Evolutionary conservation across 768 basidiomycete genomes (phyloP).

Genomic region (Boletus rex-veris): DNA sequence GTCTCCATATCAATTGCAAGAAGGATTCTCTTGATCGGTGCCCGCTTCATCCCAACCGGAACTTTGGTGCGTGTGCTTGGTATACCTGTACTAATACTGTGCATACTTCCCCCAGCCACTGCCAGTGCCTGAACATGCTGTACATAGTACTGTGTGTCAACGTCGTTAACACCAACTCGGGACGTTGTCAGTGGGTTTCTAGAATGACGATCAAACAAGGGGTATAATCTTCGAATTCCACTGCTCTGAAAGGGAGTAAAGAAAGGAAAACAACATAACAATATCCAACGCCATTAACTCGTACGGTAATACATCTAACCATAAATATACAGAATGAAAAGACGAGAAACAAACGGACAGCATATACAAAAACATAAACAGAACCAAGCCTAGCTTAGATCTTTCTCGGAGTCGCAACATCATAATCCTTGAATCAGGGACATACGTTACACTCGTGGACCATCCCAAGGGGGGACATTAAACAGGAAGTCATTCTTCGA

Average conservation of each 20-base stretch:
- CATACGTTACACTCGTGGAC: not conserved
- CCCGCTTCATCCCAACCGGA: too few species aligned
- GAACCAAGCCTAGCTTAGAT: conserved; percentile 9
- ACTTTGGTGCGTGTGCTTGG: too few species aligned
- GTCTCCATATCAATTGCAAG: too few species aligned
- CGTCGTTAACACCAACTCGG: too few species aligned
- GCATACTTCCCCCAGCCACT: too few species aligned
- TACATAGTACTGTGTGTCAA: too few species aligned
- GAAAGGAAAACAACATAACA: not conserved
- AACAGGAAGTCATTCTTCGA: conserved; percentile 19
- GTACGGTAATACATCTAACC: conserved; percentile 13
- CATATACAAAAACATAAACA: conserved; percentile 12
- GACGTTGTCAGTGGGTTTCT: too few species aligned
- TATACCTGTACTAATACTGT: too few species aligned
- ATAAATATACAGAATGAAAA: conserved; percentile 19
- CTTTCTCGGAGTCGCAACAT: not conserved
- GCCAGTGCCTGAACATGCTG: too few species aligned
- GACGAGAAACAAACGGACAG: conserved; percentile 16
- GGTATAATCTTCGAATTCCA: conserved; percentile 2
- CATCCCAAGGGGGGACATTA: not conserved
- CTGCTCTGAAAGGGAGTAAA: not conserved
- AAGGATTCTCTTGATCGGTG: too few species aligned
- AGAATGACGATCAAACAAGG: too few species aligned
- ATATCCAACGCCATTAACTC: conserved; percentile 10
- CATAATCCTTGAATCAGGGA: not conserved